phyloP scores from a whole-genome alignment of 2,329 filamentous ascomycete genomes.

The Aspergillus felis region DNA sequence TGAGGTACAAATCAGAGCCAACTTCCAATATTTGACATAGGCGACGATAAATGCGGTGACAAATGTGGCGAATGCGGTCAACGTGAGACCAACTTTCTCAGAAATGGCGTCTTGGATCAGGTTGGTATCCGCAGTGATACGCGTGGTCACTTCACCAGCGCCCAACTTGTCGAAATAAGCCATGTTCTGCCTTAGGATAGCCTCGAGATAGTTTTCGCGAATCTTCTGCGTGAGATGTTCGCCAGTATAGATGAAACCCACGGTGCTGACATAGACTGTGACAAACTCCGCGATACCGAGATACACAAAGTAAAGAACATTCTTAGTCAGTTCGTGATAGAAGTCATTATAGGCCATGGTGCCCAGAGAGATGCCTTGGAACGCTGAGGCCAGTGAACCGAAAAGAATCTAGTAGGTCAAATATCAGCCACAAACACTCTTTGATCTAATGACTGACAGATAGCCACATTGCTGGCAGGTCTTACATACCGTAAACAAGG shows the following conservation, averaged over 20 bases:
- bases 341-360: constrained; percentile 54
- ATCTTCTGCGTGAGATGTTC: constrained; percentile 77
- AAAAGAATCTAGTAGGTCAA: constrained; percentile 54
- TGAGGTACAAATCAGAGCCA: constrained; percentile 81
- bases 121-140: constrained; percentile 92
- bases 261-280: constrained; percentile 72
- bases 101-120: constrained; percentile 91
- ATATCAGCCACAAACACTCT: constrained; percentile 4
- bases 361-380: constrained; percentile 60
- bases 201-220: constrained; percentile 76
- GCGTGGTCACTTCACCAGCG: constrained; percentile 87
- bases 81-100: constrained; percentile 76
- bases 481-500: constrained; percentile 66
- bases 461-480: not conserved
- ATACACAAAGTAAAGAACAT: constrained; percentile 81
- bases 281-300: constrained; percentile 77
- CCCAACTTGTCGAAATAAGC: constrained; percentile 91
- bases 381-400: constrained; percentile 68
- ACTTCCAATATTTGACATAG: constrained; percentile 87
- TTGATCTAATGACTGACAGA: not conserved
- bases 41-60: constrained; percentile 85
- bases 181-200: constrained; percentile 83
- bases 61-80: constrained; percentile 76
- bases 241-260: constrained; percentile 85
- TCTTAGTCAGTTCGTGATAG: constrained; percentile 54